Base-by-base conservation (phyloP, 2,329 filamentous ascomycete species). In the Nemania serpens region DNA sequence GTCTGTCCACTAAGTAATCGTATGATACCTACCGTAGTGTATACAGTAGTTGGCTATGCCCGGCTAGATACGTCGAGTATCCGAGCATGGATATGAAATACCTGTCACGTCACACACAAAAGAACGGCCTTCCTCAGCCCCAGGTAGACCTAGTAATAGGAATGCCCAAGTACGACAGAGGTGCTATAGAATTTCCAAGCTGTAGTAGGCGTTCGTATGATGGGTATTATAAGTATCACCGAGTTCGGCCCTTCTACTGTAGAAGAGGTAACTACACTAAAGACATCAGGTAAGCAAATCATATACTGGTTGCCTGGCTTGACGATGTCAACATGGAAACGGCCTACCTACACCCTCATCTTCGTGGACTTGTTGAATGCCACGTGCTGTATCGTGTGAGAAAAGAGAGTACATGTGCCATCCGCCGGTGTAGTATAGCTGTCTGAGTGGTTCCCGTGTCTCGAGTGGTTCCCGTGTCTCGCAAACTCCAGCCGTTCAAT, bases 391-490 rank as follows among this genome's bases (percentile, higher is more conserved):
- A 55, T 41, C 41, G 25, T 48, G 18, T 29, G 25, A 29, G 3
- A 7, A 29, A 29, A 29, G 25, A 29, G 25, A 51, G 33, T 25
- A 25, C 53, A 53, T 43, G 22, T 39, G 47, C 33, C 36, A 46
- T 33, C 42, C 46, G 25, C 25, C 25, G 4, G 25, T 7, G 25
- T 29, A 7, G 25, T 29, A 29, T 4, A 29, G 25, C 25, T 29
- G 3, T 29, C 25, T 29, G 4, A 29, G 25, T 29, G 25, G 25
- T 29, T 29, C 25, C 43, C 29, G 29, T 36, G 33, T 42, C 17
- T 64, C 59, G 55, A n/a, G n/a, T n/a, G n/a, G n/a, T 17, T 54
- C 37, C 43, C 29, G 29, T 36, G 33, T 42, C 17, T 64, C 59
- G 55, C 58, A 56, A 56, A 56, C 43, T 56, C 37, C 39, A 58